Percentiles rank a stretch among this genome's conserved stretches.
phyloP scores from a whole-genome alignment of 2,329 filamentous ascomycete species.

The Pseudogymnoascus sp. region DNA sequence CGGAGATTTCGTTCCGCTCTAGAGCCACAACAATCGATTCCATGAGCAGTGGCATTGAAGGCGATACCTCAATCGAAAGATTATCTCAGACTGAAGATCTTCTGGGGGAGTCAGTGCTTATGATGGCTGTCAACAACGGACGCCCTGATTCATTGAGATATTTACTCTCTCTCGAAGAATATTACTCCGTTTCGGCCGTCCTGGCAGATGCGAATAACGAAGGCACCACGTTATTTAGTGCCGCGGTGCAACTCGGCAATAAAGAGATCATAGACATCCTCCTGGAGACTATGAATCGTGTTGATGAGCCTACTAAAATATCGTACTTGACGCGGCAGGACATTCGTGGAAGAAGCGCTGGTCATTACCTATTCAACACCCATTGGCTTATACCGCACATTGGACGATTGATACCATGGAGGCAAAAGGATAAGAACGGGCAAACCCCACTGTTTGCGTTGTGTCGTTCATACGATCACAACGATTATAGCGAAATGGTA shows the following conservation, averaged over 20 bases:
- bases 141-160: constrained; percentile 69
- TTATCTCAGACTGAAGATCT: constrained; percentile 63
- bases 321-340: constrained; percentile 72
- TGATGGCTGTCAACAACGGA: constrained; percentile 75
- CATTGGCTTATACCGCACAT: constrained; percentile 72
- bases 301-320: constrained; percentile 46
- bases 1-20: constrained; percentile 75
- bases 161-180: constrained; percentile 66
- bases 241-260: constrained; percentile 80
- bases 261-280: constrained; percentile 66
- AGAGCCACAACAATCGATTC: constrained; percentile 72
- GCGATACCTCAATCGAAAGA: constrained; percentile 76
- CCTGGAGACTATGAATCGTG: constrained; percentile 59
- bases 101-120: constrained; percentile 73
- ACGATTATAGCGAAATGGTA: constrained; percentile 81
- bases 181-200: constrained; percentile 64
- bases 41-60: constrained; percentile 64
- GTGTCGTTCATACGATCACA: constrained; percentile 90
- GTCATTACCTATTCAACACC: constrained; percentile 93
- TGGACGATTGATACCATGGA: constrained; percentile 76
- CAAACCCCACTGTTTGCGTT: constrained; percentile 96
- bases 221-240: constrained; percentile 79
- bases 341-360: constrained; percentile 75
- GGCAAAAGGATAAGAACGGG: constrained; percentile 86
- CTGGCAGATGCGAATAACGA: constrained; percentile 83